These are phyloP conservation scores for Cubamyces sp. DNA, from an alignment of 768 basidiomycete species.

Conservation along the genomic window DNA sequence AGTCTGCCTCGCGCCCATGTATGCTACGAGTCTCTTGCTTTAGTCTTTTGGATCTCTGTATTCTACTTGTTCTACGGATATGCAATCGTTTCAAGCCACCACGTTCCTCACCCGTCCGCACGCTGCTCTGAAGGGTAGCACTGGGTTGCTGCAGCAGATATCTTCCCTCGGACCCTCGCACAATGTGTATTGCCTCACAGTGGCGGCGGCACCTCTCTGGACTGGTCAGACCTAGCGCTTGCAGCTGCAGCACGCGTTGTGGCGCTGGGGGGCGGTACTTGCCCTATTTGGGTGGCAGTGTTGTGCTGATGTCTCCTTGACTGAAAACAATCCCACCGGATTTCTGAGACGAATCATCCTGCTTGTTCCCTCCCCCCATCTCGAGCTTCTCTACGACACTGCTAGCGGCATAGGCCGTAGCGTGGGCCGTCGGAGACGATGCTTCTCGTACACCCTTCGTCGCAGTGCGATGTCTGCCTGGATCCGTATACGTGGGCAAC, in stretches of 20 bases:
- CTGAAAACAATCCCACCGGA: constrained; percentile 5
- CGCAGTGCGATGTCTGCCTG: constrained; percentile 77
- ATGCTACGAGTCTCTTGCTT: constrained; percentile 9
- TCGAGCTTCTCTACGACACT: neutral
- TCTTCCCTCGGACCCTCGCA: no score
- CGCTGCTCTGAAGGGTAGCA: neutral
- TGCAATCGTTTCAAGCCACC: neutral
- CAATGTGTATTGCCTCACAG: no score
- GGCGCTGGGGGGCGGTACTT: neutral
- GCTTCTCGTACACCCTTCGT: constrained; percentile 71
- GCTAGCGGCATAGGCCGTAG: constrained; percentile 1
- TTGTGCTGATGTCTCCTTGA: constrained; percentile 17
- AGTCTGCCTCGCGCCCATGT: neutral
- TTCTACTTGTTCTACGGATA: constrained; percentile 9
- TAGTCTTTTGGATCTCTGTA: constrained; percentile 12
- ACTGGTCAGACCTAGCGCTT: no score
- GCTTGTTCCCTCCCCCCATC: neutral
- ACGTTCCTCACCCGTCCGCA: no score
- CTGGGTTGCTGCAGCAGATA: no score
- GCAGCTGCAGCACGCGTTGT: neutral
- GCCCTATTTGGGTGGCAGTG: constrained; percentile 15
- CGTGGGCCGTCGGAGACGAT: constrained; percentile 32
- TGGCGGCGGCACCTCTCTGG: no score
- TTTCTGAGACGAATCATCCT: constrained; percentile 4
- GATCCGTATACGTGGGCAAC: constrained; percentile 61